Evolutionary conservation across 1,284 basidiomycete genomes (phyloP).

Genomic region (Microbotryum saponariae): DNA sequence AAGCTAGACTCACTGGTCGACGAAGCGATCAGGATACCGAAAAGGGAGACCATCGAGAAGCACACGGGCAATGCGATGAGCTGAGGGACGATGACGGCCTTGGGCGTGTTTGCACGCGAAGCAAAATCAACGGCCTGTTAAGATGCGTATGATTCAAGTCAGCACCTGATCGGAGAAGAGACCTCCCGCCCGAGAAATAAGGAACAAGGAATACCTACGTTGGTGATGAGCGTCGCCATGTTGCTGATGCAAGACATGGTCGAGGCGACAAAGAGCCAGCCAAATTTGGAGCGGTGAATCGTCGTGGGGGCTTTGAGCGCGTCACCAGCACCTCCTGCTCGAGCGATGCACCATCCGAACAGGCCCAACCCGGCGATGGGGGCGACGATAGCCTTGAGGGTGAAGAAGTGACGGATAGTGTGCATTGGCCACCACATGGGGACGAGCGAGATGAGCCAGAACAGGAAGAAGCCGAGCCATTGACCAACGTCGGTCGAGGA

Average conservation of each 20-base stretch:
- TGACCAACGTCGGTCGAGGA: slow-evolving; percentile 62
- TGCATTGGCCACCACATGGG: slow-evolving; percentile 74
- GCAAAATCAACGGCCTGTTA: slow-evolving; percentile 71
- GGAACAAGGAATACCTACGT: slow-evolving; percentile 6
- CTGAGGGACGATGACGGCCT: slow-evolving; percentile 63
- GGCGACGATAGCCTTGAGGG: slow-evolving; percentile 61
- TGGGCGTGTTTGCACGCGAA: slow-evolving; percentile 59
- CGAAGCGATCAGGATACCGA: slow-evolving; percentile 75
- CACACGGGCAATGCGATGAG: slow-evolving; percentile 63
- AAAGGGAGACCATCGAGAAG: slow-evolving; percentile 68
- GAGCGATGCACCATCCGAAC: slow-evolving; percentile 71
- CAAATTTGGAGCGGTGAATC: slow-evolving; percentile 60
- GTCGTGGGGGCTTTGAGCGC: slow-evolving; percentile 61
- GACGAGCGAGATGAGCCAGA: slow-evolving; percentile 71
- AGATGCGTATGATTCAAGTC: slow-evolving; percentile 32
- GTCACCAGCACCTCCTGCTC: slow-evolving; percentile 71
- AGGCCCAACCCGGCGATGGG: slow-evolving; percentile 57
- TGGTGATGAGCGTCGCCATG: slow-evolving; percentile 59
- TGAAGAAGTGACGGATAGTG: slow-evolving; percentile 73
- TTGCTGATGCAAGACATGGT: slow-evolving; percentile 73
- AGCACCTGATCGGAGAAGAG: background rate
- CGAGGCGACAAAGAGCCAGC: slow-evolving; percentile 70
- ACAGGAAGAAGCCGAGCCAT: slow-evolving; percentile 76
- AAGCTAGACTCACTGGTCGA: slow-evolving; percentile 55
- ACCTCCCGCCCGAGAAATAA: background rate